Conservation (phyloP, 306 rosid species). For the Calophaca sinica region DNA sequence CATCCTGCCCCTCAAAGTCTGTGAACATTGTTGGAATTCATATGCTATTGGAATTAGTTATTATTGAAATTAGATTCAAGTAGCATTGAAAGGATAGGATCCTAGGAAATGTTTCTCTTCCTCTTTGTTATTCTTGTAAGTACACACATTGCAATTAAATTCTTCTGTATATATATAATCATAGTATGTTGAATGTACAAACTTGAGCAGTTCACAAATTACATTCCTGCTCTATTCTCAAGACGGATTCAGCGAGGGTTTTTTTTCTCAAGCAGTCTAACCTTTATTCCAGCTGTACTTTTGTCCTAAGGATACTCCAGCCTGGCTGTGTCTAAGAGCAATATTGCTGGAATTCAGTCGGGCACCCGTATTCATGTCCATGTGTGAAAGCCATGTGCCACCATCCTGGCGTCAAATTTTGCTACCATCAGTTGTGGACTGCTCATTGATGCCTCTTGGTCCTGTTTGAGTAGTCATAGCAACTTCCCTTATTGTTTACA, state of each 20-base stretch:
- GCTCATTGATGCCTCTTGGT: background rate
- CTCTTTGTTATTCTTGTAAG: no score
- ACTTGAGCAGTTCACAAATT: no score
- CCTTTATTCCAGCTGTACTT: background rate
- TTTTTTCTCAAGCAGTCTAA: background rate
- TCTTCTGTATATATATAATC: no score
- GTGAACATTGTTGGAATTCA: background rate
- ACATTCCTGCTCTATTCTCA: no score
- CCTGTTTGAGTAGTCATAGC: background rate
- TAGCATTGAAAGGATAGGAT: background rate
- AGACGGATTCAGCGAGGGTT: no score
- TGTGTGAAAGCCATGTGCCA: background rate
- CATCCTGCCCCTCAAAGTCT: background rate
- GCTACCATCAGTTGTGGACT: background rate
- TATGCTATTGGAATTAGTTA: background rate
- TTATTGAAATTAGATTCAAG: background rate
- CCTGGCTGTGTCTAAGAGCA: background rate
- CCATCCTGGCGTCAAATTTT: background rate
- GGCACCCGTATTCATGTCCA: background rate
- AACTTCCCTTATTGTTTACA: background rate
- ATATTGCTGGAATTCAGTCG: background rate
- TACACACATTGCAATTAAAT: no score
- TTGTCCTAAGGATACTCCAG: background rate
- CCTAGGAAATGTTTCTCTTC: no score
- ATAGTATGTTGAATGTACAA: no score